Conservation (phyloP, 2,329 filamentous ascomycete species). For the Hypocreales sp. region DNA sequence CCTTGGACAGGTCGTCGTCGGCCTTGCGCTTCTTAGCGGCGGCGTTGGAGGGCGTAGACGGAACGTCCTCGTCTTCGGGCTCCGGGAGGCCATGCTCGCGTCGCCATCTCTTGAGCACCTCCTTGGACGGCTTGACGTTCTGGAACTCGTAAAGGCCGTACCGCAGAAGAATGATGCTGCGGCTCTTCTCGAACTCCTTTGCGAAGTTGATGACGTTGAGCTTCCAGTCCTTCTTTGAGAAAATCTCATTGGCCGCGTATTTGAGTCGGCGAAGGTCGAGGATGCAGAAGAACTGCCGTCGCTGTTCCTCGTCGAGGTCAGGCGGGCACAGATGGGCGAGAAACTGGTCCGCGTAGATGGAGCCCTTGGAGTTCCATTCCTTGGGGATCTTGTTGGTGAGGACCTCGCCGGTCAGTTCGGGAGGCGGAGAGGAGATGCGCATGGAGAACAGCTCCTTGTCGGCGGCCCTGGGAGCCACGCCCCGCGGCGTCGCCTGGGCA, state of each 20-base stretch:
- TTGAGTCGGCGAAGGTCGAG: constrained; percentile 46
- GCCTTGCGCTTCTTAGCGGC: constrained; percentile 40
- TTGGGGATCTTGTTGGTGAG: constrained; percentile 37
- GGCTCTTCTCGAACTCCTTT: constrained; percentile 49
- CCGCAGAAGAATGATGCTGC: constrained; percentile 43
- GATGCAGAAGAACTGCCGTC: constrained; percentile 47
- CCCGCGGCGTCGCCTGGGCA: constrained; percentile 30
- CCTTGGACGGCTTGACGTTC: constrained; percentile 42
- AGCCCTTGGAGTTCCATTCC: constrained; percentile 32
- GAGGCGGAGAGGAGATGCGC: constrained; percentile 42
- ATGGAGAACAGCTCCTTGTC: constrained; percentile 39
- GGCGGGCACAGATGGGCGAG: constrained; percentile 39
- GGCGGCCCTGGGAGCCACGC: constrained; percentile 31
- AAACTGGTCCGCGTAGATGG: constrained; percentile 45
- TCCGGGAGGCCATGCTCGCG: constrained; percentile 37
- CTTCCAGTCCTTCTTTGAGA: constrained; percentile 45
- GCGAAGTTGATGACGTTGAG: constrained; percentile 46
- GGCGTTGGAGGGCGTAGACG: constrained; percentile 11
- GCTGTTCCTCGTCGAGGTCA: constrained; percentile 41
- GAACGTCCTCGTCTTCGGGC: constrained; percentile 25
- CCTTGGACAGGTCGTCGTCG: constrained; percentile 29
- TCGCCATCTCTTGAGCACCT: constrained; percentile 43
- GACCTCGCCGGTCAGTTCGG: constrained; percentile 38
- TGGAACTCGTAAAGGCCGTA: constrained; percentile 50
- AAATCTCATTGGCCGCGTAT: constrained; percentile 45